Base-by-base conservation (phyloP, 225 moss, liverwort and hornwort species). In the Takakia lepidozioides region DNA sequence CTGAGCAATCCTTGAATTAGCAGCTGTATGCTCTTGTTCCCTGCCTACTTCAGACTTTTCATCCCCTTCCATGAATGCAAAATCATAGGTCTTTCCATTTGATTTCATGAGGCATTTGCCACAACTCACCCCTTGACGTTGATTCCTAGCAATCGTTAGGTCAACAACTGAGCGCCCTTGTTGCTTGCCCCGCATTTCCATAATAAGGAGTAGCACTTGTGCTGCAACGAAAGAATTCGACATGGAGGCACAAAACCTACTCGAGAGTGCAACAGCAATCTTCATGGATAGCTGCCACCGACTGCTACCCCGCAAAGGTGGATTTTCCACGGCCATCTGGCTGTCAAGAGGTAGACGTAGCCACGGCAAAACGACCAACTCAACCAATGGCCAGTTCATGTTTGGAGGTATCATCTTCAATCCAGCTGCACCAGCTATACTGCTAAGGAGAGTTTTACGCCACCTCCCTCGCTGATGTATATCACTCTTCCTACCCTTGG, bases 211-310 rank as follows among this genome's bases (percentile, higher is more conserved):
- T 43, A 72, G 56, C 10, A 72, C 22, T 34, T 66, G 47, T 40
- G 66, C 72, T 20, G 72, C 72, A 14, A 66, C 25, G 35, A 66
- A 49, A 3, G 62, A 49, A 34, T 72, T 66, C n/a, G 66, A 66
- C 42, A 72, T 53, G 48, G 66, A 66, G 48, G 57, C 62, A 53
- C 56, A 61, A 42, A 71, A 61, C 29, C 47, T 65, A 51, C 57
- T 66, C 3, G 72, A 72, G 40, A 72, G 29, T n/a, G 72, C 58
- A 48, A 61, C 54, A 17, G 54, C 58, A 13, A 72, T 43, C 43
- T 72, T 66, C 15, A 45, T 57, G 53, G 66, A 61, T 23, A 72
- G 16, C 27, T 57, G 62, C 72, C 72, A 66, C 72, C 66, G 62
- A 35, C 56, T 57, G 34, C 62, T 66, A 26, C 53, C 54, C 28